Evolutionary conservation across 1,284 basidiomycete species (phyloP), one percentile per base, ranked within the genome.

Genomic region (Trichosporon asahii): DNA sequence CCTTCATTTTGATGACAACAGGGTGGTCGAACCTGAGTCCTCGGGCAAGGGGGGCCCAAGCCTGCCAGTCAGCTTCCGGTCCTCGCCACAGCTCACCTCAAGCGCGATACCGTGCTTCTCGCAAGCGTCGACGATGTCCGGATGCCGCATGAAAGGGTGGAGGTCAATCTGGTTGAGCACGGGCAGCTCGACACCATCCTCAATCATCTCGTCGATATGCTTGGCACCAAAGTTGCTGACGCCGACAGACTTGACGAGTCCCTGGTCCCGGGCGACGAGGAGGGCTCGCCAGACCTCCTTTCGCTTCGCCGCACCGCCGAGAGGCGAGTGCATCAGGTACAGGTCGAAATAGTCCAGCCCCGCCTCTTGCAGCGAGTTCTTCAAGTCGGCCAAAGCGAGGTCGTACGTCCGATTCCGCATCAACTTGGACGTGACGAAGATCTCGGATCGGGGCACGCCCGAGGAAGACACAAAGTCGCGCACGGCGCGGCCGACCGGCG

Each of bases 381-480:
- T 76, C 68, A 91, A 88, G 66, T 88, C 85, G 29, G 82, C 78
- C 70, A 85, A 85, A 12, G 87, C 85, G 23, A 82, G 78, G 18
- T 85, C 83, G 80, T 89, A 88, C 11, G 86, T 86, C 44, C 84
- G 79, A 77, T 91, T 91, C 60, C 82, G 76, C 82, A 87, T 89
- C 67, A 91, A 85, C 80, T 92, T 91, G 35, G 89, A 89, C 31
- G 88, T 90, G 80, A 88, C 89, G 84, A 88, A 91, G 72, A 92
- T 85, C 23, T 87, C 86, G 7, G 84, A 83, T 37, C 89, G 88
- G 57, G 86, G 85, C 11, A 86, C 84, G 64, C 69, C 66, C 18
- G 75, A 76, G 3, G 66, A 65, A 53, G 74, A 71, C 75, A 66
- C 55, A 78, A 88, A 90, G 74, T 88, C 87, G 64, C 82, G 82